These are phyloP conservation scores for Chlamydomonas urium DNA, from an alignment of 139 green algal species.

Conservation along the genomic window DNA sequence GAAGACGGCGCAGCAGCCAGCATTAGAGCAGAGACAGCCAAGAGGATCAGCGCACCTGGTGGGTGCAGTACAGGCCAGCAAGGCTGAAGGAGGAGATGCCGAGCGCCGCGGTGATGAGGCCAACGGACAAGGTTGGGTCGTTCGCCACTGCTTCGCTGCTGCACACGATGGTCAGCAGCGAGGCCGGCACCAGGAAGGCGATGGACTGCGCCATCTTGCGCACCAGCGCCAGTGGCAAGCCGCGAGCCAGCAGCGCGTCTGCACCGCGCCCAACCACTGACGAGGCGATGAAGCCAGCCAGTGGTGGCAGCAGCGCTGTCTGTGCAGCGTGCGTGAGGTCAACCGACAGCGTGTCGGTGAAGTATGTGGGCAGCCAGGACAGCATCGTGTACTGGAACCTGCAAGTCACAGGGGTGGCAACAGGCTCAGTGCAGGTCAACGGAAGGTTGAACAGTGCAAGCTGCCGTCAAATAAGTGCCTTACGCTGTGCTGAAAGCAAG, in stretches of 20 bases:
- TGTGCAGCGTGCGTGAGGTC: slow-evolving; percentile 67
- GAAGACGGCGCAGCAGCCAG: too few species aligned
- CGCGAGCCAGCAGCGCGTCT: slow-evolving; percentile 69
- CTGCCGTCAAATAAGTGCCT: too few species aligned
- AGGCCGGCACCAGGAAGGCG: slow-evolving; percentile 78
- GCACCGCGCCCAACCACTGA: slow-evolving; percentile 54
- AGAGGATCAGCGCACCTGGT: too few species aligned
- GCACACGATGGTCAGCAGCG: slow-evolving; percentile 2
- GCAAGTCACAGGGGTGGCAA: too few species aligned
- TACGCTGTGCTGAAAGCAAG: too few species aligned
- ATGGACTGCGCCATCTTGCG: slow-evolving; percentile 80
- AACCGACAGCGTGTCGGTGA: slow-evolving; percentile 74
- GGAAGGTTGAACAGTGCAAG: too few species aligned
- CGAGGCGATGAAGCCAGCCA: slow-evolving; percentile 65
- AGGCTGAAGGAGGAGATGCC: slow-evolving; percentile 76
- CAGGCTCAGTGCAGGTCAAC: too few species aligned
- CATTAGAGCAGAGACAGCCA: too few species aligned
- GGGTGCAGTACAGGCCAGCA: slow-evolving; percentile 95
- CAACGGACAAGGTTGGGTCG: slow-evolving; percentile 27
- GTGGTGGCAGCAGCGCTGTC: slow-evolving; percentile 74
- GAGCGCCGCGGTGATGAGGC: slow-evolving; percentile 67
- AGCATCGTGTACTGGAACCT: slow-evolving; percentile 95
- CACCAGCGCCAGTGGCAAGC: slow-evolving; percentile 29
- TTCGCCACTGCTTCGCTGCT: not conserved
- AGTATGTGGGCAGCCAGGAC: slow-evolving; percentile 97